Percentiles rank a stretch among this genome's conserved stretches.
These are phyloP conservation scores for Aegilops umbellulata DNA, from an alignment of 176 grass and related monocot species.

Conservation along the genomic window DNA sequence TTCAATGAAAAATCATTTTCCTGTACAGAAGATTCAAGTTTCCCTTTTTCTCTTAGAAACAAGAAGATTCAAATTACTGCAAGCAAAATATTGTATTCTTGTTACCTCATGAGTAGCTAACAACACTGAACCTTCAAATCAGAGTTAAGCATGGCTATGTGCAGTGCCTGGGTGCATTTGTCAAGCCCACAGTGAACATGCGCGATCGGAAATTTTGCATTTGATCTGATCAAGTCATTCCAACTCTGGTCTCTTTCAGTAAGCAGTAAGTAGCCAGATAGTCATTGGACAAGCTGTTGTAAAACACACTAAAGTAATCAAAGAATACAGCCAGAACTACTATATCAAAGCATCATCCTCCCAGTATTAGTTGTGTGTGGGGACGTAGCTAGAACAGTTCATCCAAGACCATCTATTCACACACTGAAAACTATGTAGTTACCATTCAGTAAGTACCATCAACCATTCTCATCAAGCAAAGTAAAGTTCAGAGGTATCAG, in stretches of 20 bases:
- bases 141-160: background rate
- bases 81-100: background rate
- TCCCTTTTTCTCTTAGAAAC: background rate
- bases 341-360: background rate
- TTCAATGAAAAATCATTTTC: background rate
- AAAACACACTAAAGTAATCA: background rate
- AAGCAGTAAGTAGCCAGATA: background rate
- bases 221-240: background rate
- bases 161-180: background rate
- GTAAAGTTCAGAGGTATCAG: conserved; percentile 30
- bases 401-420: background rate
- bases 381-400: background rate
- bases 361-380: background rate
- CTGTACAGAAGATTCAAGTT: background rate
- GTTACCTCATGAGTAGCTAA: background rate
- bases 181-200: background rate
- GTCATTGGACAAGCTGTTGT: background rate
- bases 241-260: background rate
- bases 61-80: background rate
- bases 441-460: conserved; percentile 22
- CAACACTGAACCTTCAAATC: background rate
- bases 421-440: background rate
- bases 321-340: background rate
- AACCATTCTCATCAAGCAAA: conserved; percentile 33
- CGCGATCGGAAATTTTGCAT: background rate